A percentile compares a stretch with the other conserved stretches of the same genome.
Conservation (phyloP, 1,284 basidiomycete genomes). For the Crucibulum cyathiforme region DNA sequence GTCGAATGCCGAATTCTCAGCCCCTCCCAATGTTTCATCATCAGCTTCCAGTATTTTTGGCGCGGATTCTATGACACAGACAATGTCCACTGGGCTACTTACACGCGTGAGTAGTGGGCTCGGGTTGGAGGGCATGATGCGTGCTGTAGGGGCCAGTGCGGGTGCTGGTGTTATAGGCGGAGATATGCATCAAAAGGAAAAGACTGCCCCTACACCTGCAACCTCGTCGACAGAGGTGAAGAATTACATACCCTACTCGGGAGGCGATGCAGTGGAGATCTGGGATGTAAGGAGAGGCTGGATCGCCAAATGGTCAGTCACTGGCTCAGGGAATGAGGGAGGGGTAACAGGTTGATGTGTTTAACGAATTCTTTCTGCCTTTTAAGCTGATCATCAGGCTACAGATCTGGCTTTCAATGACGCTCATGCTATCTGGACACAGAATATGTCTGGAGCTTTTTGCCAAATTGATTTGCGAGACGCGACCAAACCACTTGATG, state of each 20-base stretch:
- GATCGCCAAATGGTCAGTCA: slow-evolving; percentile 83
- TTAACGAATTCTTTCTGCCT: background rate
- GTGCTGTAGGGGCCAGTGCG: background rate
- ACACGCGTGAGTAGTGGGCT: slow-evolving; percentile 32
- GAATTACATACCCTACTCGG: slow-evolving; percentile 9
- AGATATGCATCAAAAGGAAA: slow-evolving; percentile 8
- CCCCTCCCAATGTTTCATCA: slow-evolving; percentile 31
- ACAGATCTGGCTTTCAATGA: slow-evolving; percentile 75
- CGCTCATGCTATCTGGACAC: slow-evolving; percentile 76
- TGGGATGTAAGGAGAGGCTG: slow-evolving; percentile 88
- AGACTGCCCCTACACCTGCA: slow-evolving; percentile 2
- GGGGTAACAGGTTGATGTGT: slow-evolving; percentile 66
- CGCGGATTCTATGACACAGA: background rate
- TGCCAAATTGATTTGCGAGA: slow-evolving; percentile 79
- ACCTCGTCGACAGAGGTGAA: background rate
- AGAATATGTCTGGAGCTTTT: slow-evolving; percentile 80
- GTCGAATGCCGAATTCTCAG: slow-evolving; percentile 67
- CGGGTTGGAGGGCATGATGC: slow-evolving; percentile 29
- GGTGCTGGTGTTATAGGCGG: background rate
- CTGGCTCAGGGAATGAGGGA: slow-evolving; percentile 66
- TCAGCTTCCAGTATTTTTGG: background rate
- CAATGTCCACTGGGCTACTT: slow-evolving; percentile 10
- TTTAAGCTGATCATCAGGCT: background rate
- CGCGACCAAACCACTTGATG: slow-evolving; percentile 68
- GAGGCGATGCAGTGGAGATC: slow-evolving; percentile 75